These are phyloP conservation scores for Cicer yamashitae DNA, from an alignment of 306 rosid species.

Conservation along the genomic window DNA sequence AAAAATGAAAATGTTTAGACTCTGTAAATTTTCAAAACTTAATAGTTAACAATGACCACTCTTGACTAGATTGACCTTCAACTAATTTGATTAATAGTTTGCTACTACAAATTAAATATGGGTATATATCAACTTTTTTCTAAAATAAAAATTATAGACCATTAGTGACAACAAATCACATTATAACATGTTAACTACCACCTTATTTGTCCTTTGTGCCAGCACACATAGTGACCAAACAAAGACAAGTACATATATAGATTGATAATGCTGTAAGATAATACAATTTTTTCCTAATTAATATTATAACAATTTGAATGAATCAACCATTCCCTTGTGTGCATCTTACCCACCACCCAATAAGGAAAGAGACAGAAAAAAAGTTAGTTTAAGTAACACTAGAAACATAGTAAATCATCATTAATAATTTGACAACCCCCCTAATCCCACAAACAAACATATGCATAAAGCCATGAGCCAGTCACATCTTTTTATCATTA, in stretches of 20 bases:
- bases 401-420: conserved; percentile 9
- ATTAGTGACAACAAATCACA: conserved; percentile 7
- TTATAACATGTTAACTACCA: conserved; percentile 34
- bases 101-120: background rate
- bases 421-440: background rate
- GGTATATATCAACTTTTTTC: background rate
- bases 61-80: background rate
- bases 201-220: conserved; percentile 25
- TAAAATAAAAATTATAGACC: conserved; percentile 20
- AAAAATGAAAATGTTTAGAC: no score
- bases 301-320: conserved; percentile 36
- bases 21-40: background rate
- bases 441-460: conserved; percentile 22
- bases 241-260: conserved; percentile 35
- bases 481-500: conserved; percentile 27
- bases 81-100: conserved; percentile 11
- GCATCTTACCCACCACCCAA: conserved; percentile 40
- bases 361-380: conserved; percentile 14
- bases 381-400: conserved; percentile 20
- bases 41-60: background rate
- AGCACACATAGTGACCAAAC: conserved; percentile 5
- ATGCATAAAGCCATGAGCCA: conserved; percentile 3
- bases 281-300: conserved; percentile 22
- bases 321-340: conserved; percentile 21
- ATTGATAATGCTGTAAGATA: conserved; percentile 22